A percentile compares a stretch with the other conserved stretches of the same genome.
Conservation (phyloP, 768 basidiomycete species). For the Steccherinum ochraceum region DNA sequence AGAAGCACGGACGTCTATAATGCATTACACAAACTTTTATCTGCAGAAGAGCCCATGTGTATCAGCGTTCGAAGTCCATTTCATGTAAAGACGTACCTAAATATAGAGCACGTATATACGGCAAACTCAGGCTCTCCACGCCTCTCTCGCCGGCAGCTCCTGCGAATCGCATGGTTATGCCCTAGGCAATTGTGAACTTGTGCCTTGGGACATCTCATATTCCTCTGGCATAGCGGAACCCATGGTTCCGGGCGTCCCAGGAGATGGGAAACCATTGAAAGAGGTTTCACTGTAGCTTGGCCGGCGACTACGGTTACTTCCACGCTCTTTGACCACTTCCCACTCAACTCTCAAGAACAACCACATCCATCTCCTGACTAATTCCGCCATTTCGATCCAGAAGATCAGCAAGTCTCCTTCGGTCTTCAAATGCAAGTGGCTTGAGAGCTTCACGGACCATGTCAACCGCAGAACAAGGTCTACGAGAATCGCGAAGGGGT, state of each 20-base stretch:
- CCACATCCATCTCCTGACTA: conserved; percentile 95
- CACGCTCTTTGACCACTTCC: conserved; percentile 69
- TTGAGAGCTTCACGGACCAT: conserved; percentile 88
- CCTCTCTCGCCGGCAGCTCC: not conserved
- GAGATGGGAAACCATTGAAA: not conserved
- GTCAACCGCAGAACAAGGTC: conserved; percentile 88
- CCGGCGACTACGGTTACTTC: not conserved
- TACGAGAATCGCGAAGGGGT: conserved; percentile 75
- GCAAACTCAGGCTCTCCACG: not conserved
- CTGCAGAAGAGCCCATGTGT: not conserved
- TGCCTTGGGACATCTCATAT: not conserved
- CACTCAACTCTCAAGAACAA: conserved; percentile 96
- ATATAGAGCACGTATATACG: not conserved
- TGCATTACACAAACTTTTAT: not conserved
- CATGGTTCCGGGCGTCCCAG: not conserved
- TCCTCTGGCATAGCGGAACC: not conserved
- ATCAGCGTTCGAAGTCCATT: not conserved
- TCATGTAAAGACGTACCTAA: not conserved
- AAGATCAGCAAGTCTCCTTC: conserved; percentile 84
- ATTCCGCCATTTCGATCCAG: conserved; percentile 84
- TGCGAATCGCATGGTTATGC: not conserved
- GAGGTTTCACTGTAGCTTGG: not conserved
- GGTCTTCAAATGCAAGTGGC: conserved; percentile 72
- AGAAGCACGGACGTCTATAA: not conserved
- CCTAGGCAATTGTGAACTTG: not conserved